A percentile compares a stretch with the other conserved stretches of the same genome.
Conservation (phyloP, 2,329 filamentous ascomycete genomes). For the Trichoderma endophyticum region DNA sequence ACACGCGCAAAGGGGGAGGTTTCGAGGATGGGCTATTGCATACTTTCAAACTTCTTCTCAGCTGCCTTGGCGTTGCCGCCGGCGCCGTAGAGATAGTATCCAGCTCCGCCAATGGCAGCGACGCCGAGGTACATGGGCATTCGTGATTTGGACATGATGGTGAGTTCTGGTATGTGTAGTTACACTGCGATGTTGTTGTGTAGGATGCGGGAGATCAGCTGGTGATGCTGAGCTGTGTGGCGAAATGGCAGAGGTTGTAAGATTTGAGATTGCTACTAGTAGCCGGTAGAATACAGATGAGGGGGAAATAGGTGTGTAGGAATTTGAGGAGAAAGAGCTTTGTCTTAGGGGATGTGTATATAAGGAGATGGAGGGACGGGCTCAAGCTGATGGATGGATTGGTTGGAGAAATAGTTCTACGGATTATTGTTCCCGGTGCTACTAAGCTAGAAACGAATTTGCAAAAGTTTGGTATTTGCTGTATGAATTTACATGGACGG, state of each 20-base stretch:
- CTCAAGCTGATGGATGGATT: background rate
- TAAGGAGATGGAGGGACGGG: background rate
- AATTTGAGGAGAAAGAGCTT: background rate
- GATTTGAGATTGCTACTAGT: background rate
- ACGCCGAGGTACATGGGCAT: conserved; percentile 54
- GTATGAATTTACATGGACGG: background rate
- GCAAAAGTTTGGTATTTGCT: background rate
- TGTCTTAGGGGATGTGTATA: background rate
- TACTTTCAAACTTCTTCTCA: conserved; percentile 85
- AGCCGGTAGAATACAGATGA: background rate
- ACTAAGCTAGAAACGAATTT: background rate
- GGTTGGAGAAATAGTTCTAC: background rate
- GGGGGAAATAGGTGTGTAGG: background rate
- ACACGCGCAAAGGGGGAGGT: background rate
- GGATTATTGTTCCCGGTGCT: background rate
- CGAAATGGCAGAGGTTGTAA: background rate
- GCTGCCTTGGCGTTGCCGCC: conserved; percentile 79
- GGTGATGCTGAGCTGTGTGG: background rate
- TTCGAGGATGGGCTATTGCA: conserved; percentile 26
- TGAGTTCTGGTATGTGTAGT: background rate
- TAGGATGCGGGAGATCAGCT: background rate
- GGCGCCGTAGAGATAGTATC: conserved; percentile 88
- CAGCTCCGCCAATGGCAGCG: conserved; percentile 63
- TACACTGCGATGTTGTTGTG: background rate
- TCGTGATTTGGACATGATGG: conserved; percentile 44